phyloP scores from a whole-genome alignment of 768 basidiomycete species.

The Naganishia randhawae region DNA sequence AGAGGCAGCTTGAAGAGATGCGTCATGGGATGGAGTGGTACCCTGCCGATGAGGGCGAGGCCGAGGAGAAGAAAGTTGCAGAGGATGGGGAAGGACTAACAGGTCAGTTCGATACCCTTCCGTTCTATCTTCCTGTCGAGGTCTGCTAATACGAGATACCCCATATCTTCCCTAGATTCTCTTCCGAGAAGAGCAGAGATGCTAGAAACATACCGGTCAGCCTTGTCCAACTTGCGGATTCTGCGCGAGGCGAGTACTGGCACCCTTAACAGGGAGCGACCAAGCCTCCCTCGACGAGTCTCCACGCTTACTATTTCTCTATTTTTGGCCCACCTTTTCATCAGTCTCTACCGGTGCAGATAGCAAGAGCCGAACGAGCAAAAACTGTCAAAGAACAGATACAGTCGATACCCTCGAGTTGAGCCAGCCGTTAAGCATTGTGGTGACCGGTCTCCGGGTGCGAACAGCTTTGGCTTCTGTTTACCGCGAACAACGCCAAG shows the following conservation, averaged over 20 bases:
- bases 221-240: conserved; percentile 5
- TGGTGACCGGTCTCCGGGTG: conserved; percentile 31
- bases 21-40: conserved; percentile 35
- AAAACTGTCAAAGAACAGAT: conserved; percentile 28
- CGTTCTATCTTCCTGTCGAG: no score
- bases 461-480: not conserved
- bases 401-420: conserved; percentile 14
- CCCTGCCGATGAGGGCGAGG: conserved; percentile 28
- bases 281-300: not conserved
- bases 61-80: conserved; percentile 8
- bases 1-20: conserved; percentile 28
- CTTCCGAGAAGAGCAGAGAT: conserved; percentile 18
- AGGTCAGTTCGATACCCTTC: conserved; percentile 14
- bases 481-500: not conserved
- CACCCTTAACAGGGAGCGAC: not conserved
- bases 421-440: not conserved
- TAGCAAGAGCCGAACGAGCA: conserved; percentile 30
- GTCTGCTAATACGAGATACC: no score
- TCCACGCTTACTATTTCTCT: not conserved
- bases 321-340: not conserved
- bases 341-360: conserved; percentile 17
- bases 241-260: conserved; percentile 10
- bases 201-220: conserved; percentile 15
- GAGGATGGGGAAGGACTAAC: conserved; percentile 20
- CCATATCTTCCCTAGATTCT: not conserved